These are phyloP conservation scores for Penicillium turbatum DNA, from an alignment of 495 filamentous ascomycete genomes.

Conservation along the genomic window DNA sequence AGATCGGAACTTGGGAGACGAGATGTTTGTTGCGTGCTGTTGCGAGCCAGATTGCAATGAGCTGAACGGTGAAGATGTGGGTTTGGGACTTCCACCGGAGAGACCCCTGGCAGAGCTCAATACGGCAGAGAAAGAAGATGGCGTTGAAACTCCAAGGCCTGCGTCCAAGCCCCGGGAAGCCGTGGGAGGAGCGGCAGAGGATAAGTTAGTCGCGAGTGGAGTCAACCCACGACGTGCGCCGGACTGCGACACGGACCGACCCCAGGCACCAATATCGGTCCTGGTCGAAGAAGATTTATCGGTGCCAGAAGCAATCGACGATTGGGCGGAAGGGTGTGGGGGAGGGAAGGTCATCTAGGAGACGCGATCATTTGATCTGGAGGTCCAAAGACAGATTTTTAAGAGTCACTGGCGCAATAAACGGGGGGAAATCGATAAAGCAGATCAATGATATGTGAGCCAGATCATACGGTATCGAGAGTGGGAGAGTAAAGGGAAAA, in stretches of 20 bases:
- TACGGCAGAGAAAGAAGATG: conserved; percentile 56
- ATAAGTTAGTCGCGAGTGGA: conserved; percentile 57
- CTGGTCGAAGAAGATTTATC: conserved; percentile 53
- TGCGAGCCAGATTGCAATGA: conserved; percentile 58
- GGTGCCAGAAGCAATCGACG: conserved; percentile 58
- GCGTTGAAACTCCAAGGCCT: conserved; percentile 43
- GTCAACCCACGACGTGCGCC: conserved; percentile 57
- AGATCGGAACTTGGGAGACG: conserved; percentile 56
- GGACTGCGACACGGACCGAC: conserved; percentile 53
- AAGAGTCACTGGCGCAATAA: conserved; percentile 28
- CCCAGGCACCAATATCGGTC: conserved; percentile 59
- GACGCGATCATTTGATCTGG: conserved; percentile 56
- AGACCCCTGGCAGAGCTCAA: conserved; percentile 48
- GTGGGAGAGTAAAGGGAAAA: conserved; percentile 9
- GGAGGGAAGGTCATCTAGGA: conserved; percentile 64
- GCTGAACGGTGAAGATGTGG: conserved; percentile 50
- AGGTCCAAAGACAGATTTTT: conserved; percentile 43
- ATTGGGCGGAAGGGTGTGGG: conserved; percentile 57
- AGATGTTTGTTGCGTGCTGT: conserved; percentile 52
- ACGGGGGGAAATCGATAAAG: conserved; percentile 14
- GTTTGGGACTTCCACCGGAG: conserved; percentile 48
- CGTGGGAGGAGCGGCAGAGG: conserved; percentile 43
- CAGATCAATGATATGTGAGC: conserved; percentile 16
- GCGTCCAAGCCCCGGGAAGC: conserved; percentile 43
- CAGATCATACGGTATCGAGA: conserved; percentile 11